A percentile compares a stretch with the other conserved stretches of the same genome.
phyloP scores from a whole-genome alignment of 257 asterid genomes.

The Misopates orontium region DNA sequence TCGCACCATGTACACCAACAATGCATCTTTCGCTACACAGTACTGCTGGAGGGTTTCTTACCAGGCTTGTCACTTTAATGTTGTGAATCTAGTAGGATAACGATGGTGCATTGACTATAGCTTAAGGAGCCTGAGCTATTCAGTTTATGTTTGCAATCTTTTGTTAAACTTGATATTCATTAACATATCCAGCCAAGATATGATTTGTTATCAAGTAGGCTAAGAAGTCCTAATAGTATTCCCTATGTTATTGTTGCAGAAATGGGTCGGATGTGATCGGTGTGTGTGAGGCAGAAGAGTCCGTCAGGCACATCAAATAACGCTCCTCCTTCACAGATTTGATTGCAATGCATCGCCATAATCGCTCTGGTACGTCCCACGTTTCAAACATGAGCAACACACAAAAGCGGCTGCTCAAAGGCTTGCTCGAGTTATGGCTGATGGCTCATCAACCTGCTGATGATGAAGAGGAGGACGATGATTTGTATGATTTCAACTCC shows the following conservation, averaged over 20 bases:
- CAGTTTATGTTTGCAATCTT: too few relatives aligned
- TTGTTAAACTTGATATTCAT: too few relatives aligned
- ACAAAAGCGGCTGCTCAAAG: conserved; percentile 91
- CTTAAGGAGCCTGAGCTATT: too few relatives aligned
- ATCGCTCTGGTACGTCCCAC: conserved; percentile 53
- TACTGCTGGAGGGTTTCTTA: too few relatives aligned
- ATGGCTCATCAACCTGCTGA: conserved; percentile 68
- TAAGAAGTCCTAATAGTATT: neutral
- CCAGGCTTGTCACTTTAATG: too few relatives aligned
- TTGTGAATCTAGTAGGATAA: too few relatives aligned
- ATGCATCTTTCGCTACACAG: too few relatives aligned
- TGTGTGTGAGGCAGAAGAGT: conserved; percentile 29
- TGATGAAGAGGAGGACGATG: conserved; percentile 74
- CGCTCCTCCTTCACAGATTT: conserved; percentile 37
- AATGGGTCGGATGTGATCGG: conserved; percentile 32
- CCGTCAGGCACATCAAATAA: conserved; percentile 15
- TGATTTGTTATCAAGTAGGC: conserved; percentile 1
- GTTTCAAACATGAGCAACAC: conserved; percentile 46
- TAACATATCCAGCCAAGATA: too few relatives aligned
- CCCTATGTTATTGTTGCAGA: conserved; percentile 15
- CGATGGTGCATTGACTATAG: too few relatives aligned
- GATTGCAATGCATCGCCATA: conserved; percentile 53
- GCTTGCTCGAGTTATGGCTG: conserved; percentile 90
- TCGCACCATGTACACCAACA: too few relatives aligned
- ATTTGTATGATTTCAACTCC: conserved; percentile 56